Percentiles rank a stretch among this genome's conserved stretches.
These are phyloP conservation scores for Scheffersomyces coipomensis DNA, from an alignment of 805 yeast genomes.

Conservation along the genomic window DNA sequence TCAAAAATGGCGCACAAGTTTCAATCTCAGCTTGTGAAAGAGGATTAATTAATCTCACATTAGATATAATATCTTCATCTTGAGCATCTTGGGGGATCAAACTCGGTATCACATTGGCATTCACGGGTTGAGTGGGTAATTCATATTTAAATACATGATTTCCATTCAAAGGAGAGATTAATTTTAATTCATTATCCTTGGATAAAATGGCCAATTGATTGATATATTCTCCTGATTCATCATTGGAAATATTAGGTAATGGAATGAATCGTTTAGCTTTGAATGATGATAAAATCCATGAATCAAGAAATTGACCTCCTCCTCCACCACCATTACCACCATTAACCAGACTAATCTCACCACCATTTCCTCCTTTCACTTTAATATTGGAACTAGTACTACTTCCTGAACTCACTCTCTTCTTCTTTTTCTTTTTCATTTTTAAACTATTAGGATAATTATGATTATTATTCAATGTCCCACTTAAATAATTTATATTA, in stretches of 20 bases:
- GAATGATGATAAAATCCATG: slow-evolving; percentile 48
- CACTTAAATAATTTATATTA: slow-evolving; percentile 40
- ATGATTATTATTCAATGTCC: slow-evolving; percentile 21
- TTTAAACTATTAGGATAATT: slow-evolving; percentile 27
- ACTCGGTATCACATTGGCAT: slow-evolving; percentile 18
- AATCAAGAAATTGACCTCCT: slow-evolving; percentile 23
- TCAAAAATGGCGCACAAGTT: slow-evolving; percentile 44
- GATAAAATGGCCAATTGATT: slow-evolving; percentile 37
- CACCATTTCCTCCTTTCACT: no score
- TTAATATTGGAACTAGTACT: background rate
- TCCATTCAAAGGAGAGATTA: slow-evolving; percentile 39
- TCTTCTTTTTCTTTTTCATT: slow-evolving; percentile 5
- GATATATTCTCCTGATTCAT: slow-evolving; percentile 13
- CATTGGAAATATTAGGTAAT: slow-evolving; percentile 17
- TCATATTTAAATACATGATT: slow-evolving; percentile 37
- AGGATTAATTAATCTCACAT: slow-evolving; percentile 15
- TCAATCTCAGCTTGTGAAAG: slow-evolving; percentile 57
- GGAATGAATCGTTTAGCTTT: slow-evolving; percentile 25
- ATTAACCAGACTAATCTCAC: no score
- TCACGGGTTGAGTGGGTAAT: slow-evolving; percentile 32
- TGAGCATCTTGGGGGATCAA: slow-evolving; percentile 5
- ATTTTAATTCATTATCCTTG: slow-evolving; percentile 23
- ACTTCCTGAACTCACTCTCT: background rate
- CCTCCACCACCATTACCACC: background rate
- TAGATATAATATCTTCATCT: background rate